Percentiles rank a stretch among this genome's conserved stretches.
Evolutionary conservation across 2,329 filamentous ascomycete species (phyloP).

Genomic region (Lachnellula suecica): DNA sequence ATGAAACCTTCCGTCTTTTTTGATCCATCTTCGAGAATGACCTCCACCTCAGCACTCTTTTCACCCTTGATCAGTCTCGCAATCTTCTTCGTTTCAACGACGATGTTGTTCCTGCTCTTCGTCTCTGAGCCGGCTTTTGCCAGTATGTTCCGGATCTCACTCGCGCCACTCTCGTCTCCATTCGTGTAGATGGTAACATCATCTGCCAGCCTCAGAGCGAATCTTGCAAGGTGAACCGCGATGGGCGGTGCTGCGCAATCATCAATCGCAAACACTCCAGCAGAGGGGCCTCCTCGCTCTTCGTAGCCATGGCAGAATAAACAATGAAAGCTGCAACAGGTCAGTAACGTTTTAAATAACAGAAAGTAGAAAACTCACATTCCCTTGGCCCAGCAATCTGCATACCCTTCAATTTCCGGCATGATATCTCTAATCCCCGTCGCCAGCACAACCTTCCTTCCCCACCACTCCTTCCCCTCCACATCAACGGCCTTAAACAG

Average conservation of each 20-base stretch:
- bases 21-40: conserved; percentile 42
- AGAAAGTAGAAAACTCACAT: no score
- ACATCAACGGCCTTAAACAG: conserved; percentile 42
- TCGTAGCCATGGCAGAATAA: conserved; percentile 62
- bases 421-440: conserved; percentile 52
- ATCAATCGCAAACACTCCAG: conserved; percentile 46
- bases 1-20: conserved; percentile 39
- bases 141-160: background rate
- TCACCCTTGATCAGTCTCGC: conserved; percentile 33
- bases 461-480: conserved; percentile 42
- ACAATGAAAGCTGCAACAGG: conserved; percentile 60
- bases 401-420: conserved; percentile 52
- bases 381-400: conserved; percentile 48
- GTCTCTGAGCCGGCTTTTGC: background rate
- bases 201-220: conserved; percentile 43
- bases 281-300: conserved; percentile 46
- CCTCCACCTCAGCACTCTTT: conserved; percentile 30
- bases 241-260: conserved; percentile 32
- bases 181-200: conserved; percentile 52
- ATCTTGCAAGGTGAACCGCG: conserved; percentile 41
- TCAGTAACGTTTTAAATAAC: no score
- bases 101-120: conserved; percentile 27
- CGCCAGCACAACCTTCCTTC: conserved; percentile 54
- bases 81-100: conserved; percentile 37
- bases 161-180: conserved; percentile 36